Evolutionary conservation across 148 eudicot species (phyloP).

Genomic region (Mesembryanthemum crystallinum): DNA sequence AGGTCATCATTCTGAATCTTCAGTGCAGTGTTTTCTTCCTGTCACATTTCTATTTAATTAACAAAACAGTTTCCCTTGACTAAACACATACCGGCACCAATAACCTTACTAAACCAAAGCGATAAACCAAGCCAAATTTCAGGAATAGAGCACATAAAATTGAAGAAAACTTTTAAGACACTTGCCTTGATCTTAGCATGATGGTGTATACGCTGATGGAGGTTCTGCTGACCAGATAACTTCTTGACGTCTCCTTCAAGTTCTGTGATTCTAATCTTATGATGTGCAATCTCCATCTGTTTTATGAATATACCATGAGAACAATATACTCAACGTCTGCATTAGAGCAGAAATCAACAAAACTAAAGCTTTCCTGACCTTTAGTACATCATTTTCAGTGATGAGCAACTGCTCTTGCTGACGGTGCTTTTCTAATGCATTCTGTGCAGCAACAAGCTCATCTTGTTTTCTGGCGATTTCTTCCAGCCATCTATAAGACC

Average conservation of each 20-base stretch:
- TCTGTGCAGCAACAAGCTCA: conserved; percentile 70
- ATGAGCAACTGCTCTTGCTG: conserved; percentile 48
- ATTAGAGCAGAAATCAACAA: background rate
- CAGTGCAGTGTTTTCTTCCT: conserved; percentile 88
- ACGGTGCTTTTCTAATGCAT: conserved; percentile 66
- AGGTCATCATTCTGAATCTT: conserved; percentile 73
- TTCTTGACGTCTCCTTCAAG: conserved; percentile 74
- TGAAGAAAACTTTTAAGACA: background rate
- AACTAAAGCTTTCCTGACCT: conserved; percentile 46
- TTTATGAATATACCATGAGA: background rate
- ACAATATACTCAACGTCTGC: background rate
- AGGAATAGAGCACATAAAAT: background rate
- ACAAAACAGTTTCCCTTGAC: background rate
- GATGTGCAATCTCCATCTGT: conserved; percentile 54
- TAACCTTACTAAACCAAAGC: background rate
- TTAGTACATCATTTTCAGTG: conserved; percentile 73
- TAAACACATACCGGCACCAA: background rate
- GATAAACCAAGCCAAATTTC: background rate
- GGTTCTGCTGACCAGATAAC: conserved; percentile 83
- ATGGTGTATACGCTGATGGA: conserved; percentile 93
- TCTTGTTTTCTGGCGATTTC: conserved; percentile 80
- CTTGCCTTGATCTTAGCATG: conserved; percentile 93
- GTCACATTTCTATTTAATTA: conserved; percentile 26
- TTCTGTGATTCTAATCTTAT: conserved; percentile 53
- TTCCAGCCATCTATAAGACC: conserved; percentile 65